Conservation (phyloP, 805 yeast species). For the Kluyveromyces nonfermentans region DNA sequence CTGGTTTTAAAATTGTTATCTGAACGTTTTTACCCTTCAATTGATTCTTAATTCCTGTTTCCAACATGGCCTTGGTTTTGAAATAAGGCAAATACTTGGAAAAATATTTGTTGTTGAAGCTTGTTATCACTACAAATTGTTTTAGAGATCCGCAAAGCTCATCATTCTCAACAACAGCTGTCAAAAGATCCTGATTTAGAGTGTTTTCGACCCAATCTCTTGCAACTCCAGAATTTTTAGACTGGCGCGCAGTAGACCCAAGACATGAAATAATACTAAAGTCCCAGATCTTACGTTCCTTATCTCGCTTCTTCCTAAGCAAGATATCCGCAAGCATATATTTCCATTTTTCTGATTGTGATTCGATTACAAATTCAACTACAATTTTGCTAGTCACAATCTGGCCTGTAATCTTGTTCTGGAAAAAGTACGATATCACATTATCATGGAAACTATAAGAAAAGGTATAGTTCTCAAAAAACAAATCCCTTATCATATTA, state of each 20-base stretch:
- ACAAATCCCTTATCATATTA: background rate
- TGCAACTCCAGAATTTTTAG: slow-evolving; percentile 6
- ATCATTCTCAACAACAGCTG: slow-evolving; percentile 8
- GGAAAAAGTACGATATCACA: background rate
- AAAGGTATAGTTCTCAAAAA: background rate
- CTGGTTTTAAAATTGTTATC: slow-evolving; percentile 19
- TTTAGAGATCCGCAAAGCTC: slow-evolving; percentile 5
- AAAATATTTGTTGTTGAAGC: slow-evolving; percentile 15
- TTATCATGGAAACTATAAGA: background rate
- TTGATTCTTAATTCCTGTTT: slow-evolving; percentile 8
- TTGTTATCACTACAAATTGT: slow-evolving; percentile 15
- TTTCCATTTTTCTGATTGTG: slow-evolving; percentile 11
- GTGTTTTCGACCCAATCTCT: slow-evolving; percentile 16
- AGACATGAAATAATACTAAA: slow-evolving; percentile 9
- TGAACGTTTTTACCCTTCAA: slow-evolving; percentile 6
- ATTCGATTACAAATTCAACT: background rate
- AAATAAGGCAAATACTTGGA: slow-evolving; percentile 15
- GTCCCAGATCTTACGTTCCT: background rate
- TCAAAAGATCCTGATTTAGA: slow-evolving; percentile 11
- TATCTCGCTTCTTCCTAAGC: background rate
- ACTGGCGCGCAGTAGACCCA: slow-evolving; percentile 11
- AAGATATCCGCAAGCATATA: slow-evolving; percentile 10
- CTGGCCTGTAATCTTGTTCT: background rate
- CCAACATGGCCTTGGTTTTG: slow-evolving; percentile 14
- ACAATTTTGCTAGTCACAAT: background rate